Evolutionary conservation across 2,329 filamentous ascomycete genomes (phyloP), one percentile per base, ranked within the genome.

Genomic region (Alternaria hordeiaustralica): DNA sequence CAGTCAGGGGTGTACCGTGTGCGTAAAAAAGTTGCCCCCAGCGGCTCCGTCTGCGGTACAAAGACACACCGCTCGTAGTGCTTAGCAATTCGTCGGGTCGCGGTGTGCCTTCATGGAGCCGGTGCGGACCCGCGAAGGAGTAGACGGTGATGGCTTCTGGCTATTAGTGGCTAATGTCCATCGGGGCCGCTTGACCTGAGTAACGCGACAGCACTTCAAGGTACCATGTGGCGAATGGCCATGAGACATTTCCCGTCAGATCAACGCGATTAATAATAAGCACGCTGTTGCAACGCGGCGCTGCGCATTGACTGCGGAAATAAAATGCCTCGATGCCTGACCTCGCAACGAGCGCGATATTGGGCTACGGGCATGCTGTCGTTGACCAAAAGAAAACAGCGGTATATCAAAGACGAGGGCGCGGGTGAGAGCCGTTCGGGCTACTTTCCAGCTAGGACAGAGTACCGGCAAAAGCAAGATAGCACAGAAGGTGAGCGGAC

Each of bases 261-360:
- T 54, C 61, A 65, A 66, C 53, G 64, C 64, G 51, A 69, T 73
- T 70, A 60, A 60, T 61, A 68, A 66, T 66, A 61, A 54, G 21
- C 45, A 63, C n/a, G 21, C 65, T 54, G 67, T 64, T 57, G 43
- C 62, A 53, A 44, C 58, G 46, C 55, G 53, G 36, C 33, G 41
- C 49, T 60, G 61, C 61, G 69, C 65, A 59, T 68, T 57, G 66
- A 65, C 61, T 60, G 18, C 44, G 49, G 58, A 33, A 44, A 36
- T 30, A 63, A 68, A 71, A 71, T 70, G 53, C 59, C 71, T 71
- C 69, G 55, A 61, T 64, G 64, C 64, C 63, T 62, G 55, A 62
- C 61, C 45, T 45, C 46, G 46, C 25, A 28, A 30, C 49, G 28
- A 25, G 12, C 21, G 13, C n/a, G 33, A 4, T 41, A 21, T 53